Evolutionary conservation across 306 rosid species (phyloP), one percentile per base, ranked within the genome.

Genomic region (Bauhinia variegata): DNA sequence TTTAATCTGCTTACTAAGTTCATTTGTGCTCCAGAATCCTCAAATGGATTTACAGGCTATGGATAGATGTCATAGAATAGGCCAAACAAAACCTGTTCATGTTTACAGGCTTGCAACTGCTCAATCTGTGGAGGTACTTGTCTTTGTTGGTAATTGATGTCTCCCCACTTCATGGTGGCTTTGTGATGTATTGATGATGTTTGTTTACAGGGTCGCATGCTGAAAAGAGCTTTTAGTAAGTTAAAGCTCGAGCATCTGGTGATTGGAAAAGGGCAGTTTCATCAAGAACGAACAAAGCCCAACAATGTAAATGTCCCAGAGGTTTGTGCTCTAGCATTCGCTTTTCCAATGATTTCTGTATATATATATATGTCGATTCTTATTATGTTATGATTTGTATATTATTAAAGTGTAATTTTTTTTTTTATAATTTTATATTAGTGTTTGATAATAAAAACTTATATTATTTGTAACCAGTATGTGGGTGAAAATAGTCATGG

Each of bases 11-110:
- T 77, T 23, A 19, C 33, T 15, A 38, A 41, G 50, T 53, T 73
- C 54, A 17, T 76, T 65, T 68, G 78, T 70, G 54, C 55, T 51
- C 49, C 85, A 95, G 97, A 90, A 95, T 85, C 99, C 99, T 62
- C 99, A 95, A 75, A 83, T 83, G 86, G 99, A 95, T 88, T 79
- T 95, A 77, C 99, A 95, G 71, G 99, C 97, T 71, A 95, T 95
- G 99, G 97, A 95, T 82, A 83, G 99, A 78, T 95, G 99, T 53
- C 99, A 95, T 60, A 86, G 96, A 71, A 95, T 90, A 13, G 97
- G 97, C 64, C 99, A 95, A 83, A 85, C 96, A 5, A 95, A 88
- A 69, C 99, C 99, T 46, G 99, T 95, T 63, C 99, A 95, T 78
- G 97, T 95, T 57, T 95, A 95, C 78, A 84, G 97, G 82, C 96